Evolutionary conservation across 768 basidiomycete genomes (phyloP).

Genomic region (Mycena pura): DNA sequence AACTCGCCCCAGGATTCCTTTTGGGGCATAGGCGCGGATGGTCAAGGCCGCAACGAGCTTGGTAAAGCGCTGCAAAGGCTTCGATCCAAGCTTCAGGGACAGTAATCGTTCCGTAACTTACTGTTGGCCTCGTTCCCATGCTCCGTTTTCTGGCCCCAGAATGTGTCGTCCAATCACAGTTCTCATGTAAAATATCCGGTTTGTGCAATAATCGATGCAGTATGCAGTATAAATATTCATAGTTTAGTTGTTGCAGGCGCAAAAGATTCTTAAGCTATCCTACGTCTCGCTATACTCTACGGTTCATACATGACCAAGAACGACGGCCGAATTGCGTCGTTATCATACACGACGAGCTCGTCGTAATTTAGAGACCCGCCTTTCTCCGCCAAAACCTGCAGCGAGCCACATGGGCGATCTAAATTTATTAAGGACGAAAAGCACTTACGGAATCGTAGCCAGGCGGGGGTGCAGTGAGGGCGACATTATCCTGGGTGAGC

Average conservation of each 20-base stretch:
- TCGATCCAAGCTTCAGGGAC: constrained; percentile 59
- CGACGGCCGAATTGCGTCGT: constrained; percentile 76
- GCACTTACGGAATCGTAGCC: constrained; percentile 71
- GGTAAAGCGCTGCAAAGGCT: constrained; percentile 72
- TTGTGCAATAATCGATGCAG: no score
- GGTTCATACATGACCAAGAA: constrained; percentile 75
- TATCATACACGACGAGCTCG: constrained; percentile 72
- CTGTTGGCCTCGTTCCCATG: no score
- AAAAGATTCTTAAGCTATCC: not conserved
- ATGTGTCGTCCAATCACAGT: no score
- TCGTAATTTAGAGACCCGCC: constrained; percentile 75
- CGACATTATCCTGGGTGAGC: constrained; percentile 62
- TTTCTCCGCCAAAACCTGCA: constrained; percentile 70
- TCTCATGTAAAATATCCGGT: no score
- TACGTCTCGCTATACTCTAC: constrained; percentile 25
- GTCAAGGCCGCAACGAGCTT: constrained; percentile 71
- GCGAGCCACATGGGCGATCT: not conserved
- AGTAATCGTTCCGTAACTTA: no score
- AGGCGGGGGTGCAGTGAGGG: constrained; percentile 60
- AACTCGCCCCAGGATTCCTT: constrained; percentile 77
- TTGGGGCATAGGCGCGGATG: constrained; percentile 74
- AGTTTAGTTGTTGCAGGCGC: no score
- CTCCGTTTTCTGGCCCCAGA: no score
- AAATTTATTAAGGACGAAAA: not conserved
- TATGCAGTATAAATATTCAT: no score